phyloP scores from a whole-genome alignment of 2,329 filamentous ascomycete species.

The Cercospora zeina region DNA sequence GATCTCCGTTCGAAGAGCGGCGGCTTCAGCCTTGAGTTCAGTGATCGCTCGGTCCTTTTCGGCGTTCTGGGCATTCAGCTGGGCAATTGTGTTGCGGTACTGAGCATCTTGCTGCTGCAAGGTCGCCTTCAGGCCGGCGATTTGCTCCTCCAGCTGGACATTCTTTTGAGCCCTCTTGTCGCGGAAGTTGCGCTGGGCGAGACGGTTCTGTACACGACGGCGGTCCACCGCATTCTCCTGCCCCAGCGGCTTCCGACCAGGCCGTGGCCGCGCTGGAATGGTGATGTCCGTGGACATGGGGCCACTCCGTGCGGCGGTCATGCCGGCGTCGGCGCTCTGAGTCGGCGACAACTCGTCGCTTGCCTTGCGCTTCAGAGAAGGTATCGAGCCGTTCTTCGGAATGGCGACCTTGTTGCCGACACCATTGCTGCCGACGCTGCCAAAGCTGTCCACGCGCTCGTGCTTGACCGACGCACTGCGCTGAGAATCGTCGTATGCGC shows the following conservation, averaged over 20 bases:
- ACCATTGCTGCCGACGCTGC: conserved; percentile 19
- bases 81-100: conserved; percentile 12
- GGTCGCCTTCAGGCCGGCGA: conserved; percentile 48
- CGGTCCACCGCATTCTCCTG: conserved; percentile 91
- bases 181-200: conserved; percentile 85
- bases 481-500: not conserved
- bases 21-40: conserved; percentile 8
- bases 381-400: conserved; percentile 17
- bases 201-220: conserved; percentile 90
- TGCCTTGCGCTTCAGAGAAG: conserved; percentile 8
- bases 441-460: conserved; percentile 7
- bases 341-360: not conserved
- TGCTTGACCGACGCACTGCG: not conserved
- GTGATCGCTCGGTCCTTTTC: conserved; percentile 10
- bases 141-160: conserved; percentile 37
- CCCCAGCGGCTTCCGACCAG: conserved; percentile 75
- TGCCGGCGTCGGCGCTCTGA: conserved; percentile 14
- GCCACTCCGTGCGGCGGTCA: conserved; percentile 30
- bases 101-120: conserved; percentile 8
- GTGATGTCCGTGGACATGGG: conserved; percentile 44
- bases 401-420: conserved; percentile 17
- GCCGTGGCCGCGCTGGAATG: conserved; percentile 54
- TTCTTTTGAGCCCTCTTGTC: conserved; percentile 84
- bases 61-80: not conserved
- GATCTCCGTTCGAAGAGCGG: not conserved